phyloP scores from a whole-genome alignment of 768 basidiomycete species.

The Leccinum uliginosum region DNA sequence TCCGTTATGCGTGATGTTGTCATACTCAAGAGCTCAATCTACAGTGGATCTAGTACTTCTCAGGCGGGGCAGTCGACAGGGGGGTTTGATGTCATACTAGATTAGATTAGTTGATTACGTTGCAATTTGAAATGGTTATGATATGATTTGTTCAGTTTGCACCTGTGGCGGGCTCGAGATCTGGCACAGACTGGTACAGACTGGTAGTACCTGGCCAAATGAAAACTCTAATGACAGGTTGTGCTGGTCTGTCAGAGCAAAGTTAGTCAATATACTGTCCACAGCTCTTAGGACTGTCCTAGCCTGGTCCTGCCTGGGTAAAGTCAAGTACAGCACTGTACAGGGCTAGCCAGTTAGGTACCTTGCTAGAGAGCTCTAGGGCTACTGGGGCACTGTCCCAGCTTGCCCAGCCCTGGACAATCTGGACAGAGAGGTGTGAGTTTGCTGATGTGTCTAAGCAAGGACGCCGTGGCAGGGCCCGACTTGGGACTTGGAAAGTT shows the following conservation, averaged over 20 bases:
- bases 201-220: too few relatives aligned
- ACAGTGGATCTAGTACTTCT: too few relatives aligned
- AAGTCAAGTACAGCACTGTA: not conserved
- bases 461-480: conserved; percentile 35
- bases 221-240: not conserved
- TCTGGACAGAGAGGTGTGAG: not conserved
- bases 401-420: not conserved
- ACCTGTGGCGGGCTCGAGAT: too few relatives aligned
- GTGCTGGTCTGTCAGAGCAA: not conserved
- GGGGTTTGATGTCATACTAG: not conserved
- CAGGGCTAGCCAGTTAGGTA: not conserved
- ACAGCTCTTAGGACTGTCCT: not conserved
- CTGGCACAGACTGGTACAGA: too few relatives aligned
- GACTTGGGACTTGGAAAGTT: conserved; percentile 66
- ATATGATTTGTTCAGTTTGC: too few relatives aligned
- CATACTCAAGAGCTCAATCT: too few relatives aligned
- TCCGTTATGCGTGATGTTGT: too few relatives aligned
- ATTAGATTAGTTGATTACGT: not conserved
- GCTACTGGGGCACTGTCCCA: not conserved
- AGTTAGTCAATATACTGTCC: not conserved
- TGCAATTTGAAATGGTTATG: too few relatives aligned
- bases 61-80: not conserved
- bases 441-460: conserved; percentile 23
- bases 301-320: too few relatives aligned
- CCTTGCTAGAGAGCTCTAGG: not conserved